A percentile compares a stretch with the other conserved stretches of the same genome.
Evolutionary conservation across 2,329 filamentous ascomycete genomes (phyloP).

Genomic region (Tolypocladium album): DNA sequence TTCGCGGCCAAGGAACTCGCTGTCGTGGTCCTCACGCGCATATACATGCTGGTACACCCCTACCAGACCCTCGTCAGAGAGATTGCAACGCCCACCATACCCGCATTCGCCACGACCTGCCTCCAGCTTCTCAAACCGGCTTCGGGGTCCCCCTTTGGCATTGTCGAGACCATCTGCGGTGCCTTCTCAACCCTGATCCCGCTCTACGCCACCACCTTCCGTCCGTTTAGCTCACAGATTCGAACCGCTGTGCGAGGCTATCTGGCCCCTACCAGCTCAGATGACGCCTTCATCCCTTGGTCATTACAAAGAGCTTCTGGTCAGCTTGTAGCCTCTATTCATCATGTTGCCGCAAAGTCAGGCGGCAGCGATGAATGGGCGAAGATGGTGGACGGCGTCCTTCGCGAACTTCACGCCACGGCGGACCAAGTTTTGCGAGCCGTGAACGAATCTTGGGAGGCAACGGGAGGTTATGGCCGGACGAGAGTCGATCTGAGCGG

Average conservation of each 20-base stretch:
- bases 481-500: conserved; percentile 32
- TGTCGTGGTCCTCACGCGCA: conserved; percentile 67
- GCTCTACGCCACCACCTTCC: conserved; percentile 74
- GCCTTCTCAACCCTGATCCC: conserved; percentile 63
- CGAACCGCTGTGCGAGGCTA: conserved; percentile 47
- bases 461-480: conserved; percentile 40
- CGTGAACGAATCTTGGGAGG: conserved; percentile 73
- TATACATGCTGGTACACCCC: conserved; percentile 72
- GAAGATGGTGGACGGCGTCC: conserved; percentile 48
- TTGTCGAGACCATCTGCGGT: conserved; percentile 59
- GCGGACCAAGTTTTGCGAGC: conserved; percentile 70
- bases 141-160: conserved; percentile 25
- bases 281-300: conserved; percentile 34
- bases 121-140: conserved; percentile 50
- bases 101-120: conserved; percentile 62
- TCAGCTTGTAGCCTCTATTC: conserved; percentile 57
- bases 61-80: conserved; percentile 78
- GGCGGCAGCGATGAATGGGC: conserved; percentile 69
- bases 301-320: conserved; percentile 48
- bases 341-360: conserved; percentile 73
- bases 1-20: conserved; percentile 64
- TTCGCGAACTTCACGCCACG: conserved; percentile 57
- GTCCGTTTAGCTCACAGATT: conserved; percentile 63
- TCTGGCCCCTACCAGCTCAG: conserved; percentile 53
- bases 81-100: conserved; percentile 74